A percentile compares a stretch with the other conserved stretches of the same genome.
Conservation (phyloP, 1,284 basidiomycete species). For the Phellopilus nigrolimitatus region DNA sequence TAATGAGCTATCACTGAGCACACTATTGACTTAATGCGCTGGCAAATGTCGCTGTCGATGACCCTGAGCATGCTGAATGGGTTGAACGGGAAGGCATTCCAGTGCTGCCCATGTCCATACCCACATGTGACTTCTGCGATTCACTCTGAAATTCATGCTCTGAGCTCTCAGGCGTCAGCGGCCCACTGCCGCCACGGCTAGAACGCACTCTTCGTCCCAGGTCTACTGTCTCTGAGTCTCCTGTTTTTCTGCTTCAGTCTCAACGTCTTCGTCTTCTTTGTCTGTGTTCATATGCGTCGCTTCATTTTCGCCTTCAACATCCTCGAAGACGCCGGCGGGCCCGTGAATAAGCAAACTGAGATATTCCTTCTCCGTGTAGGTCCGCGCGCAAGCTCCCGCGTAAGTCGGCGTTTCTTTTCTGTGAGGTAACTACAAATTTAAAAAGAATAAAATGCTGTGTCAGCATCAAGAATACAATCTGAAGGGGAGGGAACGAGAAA, state of each 20-base stretch:
- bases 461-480: background rate
- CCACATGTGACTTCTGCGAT: too few relatives aligned
- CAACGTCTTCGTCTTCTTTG: background rate
- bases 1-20: background rate
- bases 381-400: background rate
- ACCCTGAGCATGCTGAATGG: background rate
- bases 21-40: background rate
- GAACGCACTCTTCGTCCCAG: background rate
- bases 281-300: too few relatives aligned
- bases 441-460: background rate
- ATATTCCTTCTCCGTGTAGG: background rate
- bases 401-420: slow-evolving; percentile 2
- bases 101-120: too few relatives aligned
- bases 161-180: background rate
- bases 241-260: background rate
- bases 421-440: slow-evolving; percentile 3
- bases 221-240: too few relatives aligned
- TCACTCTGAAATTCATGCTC: background rate
- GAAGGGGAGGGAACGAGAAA: background rate
- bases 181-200: too few relatives aligned
- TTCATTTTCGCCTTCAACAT: too few relatives aligned
- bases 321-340: background rate
- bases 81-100: too few relatives aligned
- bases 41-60: background rate
- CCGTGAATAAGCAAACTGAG: slow-evolving; percentile 3